phyloP scores from a whole-genome alignment of 2,329 filamentous ascomycete species.

The Cyphellophora attinorum region DNA sequence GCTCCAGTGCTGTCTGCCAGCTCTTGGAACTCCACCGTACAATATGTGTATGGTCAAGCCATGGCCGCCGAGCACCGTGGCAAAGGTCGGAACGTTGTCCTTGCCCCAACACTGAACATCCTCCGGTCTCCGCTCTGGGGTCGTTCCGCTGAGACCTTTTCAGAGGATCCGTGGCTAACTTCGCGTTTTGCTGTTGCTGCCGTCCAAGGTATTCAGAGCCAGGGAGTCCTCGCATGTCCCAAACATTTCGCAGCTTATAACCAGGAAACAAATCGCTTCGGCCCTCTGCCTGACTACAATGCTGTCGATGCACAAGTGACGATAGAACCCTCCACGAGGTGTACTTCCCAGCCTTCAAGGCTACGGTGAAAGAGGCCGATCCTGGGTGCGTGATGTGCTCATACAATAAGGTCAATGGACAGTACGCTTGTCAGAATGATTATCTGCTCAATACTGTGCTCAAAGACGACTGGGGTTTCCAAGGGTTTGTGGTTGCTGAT shows the following conservation, averaged over 20 bases:
- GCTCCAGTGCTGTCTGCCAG: too few species aligned
- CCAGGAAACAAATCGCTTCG: conserved; percentile 45
- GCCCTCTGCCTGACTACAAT: conserved; percentile 34
- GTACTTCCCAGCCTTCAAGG: conserved; percentile 69
- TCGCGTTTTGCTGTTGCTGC: conserved; percentile 34
- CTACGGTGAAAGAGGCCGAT: conserved; percentile 59
- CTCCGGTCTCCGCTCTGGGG: too few species aligned
- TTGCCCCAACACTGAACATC: too few species aligned
- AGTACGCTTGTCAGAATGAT: conserved; percentile 40
- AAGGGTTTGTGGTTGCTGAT: conserved; percentile 37
- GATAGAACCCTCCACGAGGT: conserved; percentile 68
- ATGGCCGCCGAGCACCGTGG: too few species aligned
- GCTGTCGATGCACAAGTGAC: conserved; percentile 53
- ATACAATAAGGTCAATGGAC: conserved; percentile 37
- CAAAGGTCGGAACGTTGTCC: too few species aligned
- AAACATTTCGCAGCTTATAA: conserved; percentile 53
- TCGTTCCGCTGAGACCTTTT: conserved; percentile 41
- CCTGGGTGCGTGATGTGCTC: conserved; percentile 43
- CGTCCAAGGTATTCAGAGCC: conserved; percentile 35
- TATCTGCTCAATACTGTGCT: conserved; percentile 36
- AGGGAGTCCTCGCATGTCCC: conserved; percentile 30
- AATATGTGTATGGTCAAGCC: too few species aligned
- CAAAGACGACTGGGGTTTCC: conserved; percentile 43
- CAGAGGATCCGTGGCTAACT: conserved; percentile 38
- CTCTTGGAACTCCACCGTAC: too few species aligned